Conservation (phyloP, 192 early-diverging fungal species). For the Mortierella claussenii region DNA sequence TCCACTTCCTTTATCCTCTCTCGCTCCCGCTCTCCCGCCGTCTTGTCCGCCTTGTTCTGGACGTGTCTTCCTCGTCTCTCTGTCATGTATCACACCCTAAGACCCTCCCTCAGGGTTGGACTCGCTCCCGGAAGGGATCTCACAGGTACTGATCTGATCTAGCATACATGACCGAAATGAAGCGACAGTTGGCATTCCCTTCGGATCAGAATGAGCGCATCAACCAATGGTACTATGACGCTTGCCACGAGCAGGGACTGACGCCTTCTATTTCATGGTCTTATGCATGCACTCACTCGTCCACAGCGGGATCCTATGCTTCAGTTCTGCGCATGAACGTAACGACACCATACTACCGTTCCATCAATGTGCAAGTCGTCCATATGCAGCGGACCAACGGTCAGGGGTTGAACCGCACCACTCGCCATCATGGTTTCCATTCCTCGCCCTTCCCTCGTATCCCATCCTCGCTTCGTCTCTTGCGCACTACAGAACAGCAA, state of each 20-base stretch:
- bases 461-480: constrained; percentile 35
- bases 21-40: too few species aligned
- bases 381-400: constrained; percentile 6
- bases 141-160: constrained; percentile 21
- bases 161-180: not conserved
- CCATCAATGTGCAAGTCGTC: constrained; percentile 40
- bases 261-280: not conserved
- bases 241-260: not conserved
- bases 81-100: constrained; percentile 44
- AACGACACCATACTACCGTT: constrained; percentile 39
- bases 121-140: constrained; percentile 17
- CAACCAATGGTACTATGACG: not conserved
- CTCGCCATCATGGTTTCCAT: constrained; percentile 21
- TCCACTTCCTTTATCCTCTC: not conserved
- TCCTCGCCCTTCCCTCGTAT: constrained; percentile 48
- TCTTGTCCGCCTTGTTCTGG: too few species aligned
- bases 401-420: not conserved
- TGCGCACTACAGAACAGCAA: constrained; percentile 31
- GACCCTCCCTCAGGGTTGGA: constrained; percentile 37
- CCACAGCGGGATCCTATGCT: constrained; percentile 15
- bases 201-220: not conserved
- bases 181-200: not conserved
- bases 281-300: too few species aligned
- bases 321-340: constrained; percentile 42
- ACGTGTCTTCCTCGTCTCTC: too few species aligned